Percentiles rank a stretch among this genome's conserved stretches.
Conservation (phyloP, 148 eudicot species). For the Drosera capensis region DNA sequence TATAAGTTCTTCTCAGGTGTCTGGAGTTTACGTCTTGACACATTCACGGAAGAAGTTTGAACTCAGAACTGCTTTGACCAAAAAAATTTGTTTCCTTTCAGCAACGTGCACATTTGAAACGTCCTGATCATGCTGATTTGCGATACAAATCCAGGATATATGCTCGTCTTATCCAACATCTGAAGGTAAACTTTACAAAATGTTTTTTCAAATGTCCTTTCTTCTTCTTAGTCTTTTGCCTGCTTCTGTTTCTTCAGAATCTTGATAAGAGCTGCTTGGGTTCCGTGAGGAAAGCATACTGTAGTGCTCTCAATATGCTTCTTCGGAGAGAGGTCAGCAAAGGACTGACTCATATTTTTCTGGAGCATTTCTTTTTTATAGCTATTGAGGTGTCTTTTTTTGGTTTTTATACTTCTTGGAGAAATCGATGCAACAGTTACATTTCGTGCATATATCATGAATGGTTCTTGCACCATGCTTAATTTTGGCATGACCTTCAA, state of each 20-base stretch:
- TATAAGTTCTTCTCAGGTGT: constrained; percentile 89
- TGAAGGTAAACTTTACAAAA: constrained; percentile 39
- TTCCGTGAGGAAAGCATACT: constrained; percentile 80
- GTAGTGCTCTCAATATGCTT: constrained; percentile 86
- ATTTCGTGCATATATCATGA: background rate
- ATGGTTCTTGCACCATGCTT: background rate
- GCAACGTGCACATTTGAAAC: constrained; percentile 88
- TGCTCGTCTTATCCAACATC: constrained; percentile 92
- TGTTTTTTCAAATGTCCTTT: background rate
- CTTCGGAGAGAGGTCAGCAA: constrained; percentile 74
- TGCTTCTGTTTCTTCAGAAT: constrained; percentile 30
- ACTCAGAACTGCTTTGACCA: constrained; percentile 2
- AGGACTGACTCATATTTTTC: background rate
- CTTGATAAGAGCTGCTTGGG: constrained; percentile 82
- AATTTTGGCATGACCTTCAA: background rate
- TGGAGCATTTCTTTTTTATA: background rate
- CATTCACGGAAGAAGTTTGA: background rate
- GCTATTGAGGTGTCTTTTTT: background rate
- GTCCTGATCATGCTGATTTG: constrained; percentile 97
- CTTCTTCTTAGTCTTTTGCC: background rate
- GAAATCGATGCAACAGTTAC: no score
- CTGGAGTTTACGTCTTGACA: constrained; percentile 6
- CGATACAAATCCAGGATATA: constrained; percentile 91
- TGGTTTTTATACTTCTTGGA: background rate
- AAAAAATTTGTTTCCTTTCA: constrained; percentile 9